Evolutionary conservation across 306 rosid genomes (phyloP), one percentile per base, ranked within the genome.

Genomic region (Delonix regia): DNA sequence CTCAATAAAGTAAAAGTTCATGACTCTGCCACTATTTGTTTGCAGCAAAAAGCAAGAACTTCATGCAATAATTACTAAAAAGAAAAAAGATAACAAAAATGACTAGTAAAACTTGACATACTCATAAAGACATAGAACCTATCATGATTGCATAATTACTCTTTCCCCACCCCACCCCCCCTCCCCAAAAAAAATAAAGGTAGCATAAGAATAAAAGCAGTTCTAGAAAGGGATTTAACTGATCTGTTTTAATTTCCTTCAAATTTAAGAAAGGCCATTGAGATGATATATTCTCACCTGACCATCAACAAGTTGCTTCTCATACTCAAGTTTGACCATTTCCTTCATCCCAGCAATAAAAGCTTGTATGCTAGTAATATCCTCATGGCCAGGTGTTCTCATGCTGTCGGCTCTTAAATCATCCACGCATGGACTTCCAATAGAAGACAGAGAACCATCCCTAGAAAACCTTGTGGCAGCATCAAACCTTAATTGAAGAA

Each of bases 331-430:
- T 81, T 88, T 87, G 57, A 92, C 92, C 96, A 91, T 93, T 84
- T 95, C 89, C 93, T 93, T 88, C 88, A 96, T 84, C 74, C 94
- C 99, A 12, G 90, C 82, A 64, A 90, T 95, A 83, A 96, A 96
- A 72, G 96, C 83, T 27, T 90, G 96, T 83, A 96, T 81, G 87
- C 94, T 90, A 48, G 98, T 82, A 73, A 96, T 79, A 67, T 88
- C 96, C 81, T 84, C 94, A 45, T 86, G 90, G 10, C 85, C 97
- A 34, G 91, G 83, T 63, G 89, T 81, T 81, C 73, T 81, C 41
- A 75, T 67, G 87, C 90, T 82, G 80, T 66, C 74, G 47, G 76
- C 56, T 76, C 77, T 65, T 76, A 81, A 82, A 9, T 85, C 92
- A 84, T 86, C 90, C 61, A 81, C 56, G 6, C 83, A 87, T 71